Base-by-base conservation (phyloP, 352 stramenopile genomes). In the Phytopythium delawarense region DNA sequence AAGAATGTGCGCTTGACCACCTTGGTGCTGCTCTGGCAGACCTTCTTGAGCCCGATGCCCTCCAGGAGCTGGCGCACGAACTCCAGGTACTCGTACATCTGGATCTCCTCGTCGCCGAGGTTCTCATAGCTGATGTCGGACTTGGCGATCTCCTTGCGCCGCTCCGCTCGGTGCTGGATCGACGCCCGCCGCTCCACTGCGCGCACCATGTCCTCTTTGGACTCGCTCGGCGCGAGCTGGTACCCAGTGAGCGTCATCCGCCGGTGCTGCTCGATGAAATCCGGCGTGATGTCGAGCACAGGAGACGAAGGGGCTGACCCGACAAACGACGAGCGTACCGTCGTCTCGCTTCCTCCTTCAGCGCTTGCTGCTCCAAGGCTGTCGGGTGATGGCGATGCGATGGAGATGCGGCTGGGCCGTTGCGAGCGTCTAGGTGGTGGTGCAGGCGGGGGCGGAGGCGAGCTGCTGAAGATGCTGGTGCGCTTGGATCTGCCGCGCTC, bases 51-150 rank as follows among this genome's bases (percentile, higher is more conserved):
- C 13, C 61, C 34, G n/a, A 85, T 70, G 15, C 80, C 82, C 30
- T 89, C 78, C 6, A 88, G 65, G 15, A 91, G 50, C 45, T 81
- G 73, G 28, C 77, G 78, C 2, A 91, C 69, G 56, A 91, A 91
- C 68, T 89, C 78, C 30, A 89, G 65, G 58, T 91, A 89, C 57
- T 89, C 79, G 63, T 87, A 87, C 57, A 79, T 76, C 30, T 82
- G 67, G 32, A 88, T 77, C 49, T 89, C 79, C 7, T 87, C 78
- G 59, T 85, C 71, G n/a, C 65, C 54, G 9, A 91, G 57, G 40
- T 81, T 87, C 32, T 89, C 82, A 61, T 88, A 85, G 34, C 66
- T 80, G 39, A 87, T 75, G 61, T 89, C 78, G n/a, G 76, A 76
- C 49, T 73, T 70, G 37, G 66, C 74, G 28, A 76, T 63, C 42